Evolutionary conservation across 23 red algal species (phyloP).

Genomic region (Agarophyton chilense): DNA sequence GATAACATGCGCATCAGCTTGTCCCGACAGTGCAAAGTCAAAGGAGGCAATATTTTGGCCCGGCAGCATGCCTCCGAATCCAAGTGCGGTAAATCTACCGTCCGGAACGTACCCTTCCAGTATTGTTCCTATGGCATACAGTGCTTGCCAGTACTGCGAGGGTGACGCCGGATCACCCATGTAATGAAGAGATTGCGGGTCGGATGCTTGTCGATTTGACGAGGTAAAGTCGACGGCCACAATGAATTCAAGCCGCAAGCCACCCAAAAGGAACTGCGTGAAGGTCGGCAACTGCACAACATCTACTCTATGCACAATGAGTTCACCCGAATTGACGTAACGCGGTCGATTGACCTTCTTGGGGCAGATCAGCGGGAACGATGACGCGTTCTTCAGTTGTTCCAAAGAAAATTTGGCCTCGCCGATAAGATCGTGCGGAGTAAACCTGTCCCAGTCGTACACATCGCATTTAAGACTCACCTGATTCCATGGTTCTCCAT

Average conservation of each 20-base stretch:
- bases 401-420: slow-evolving; percentile 3
- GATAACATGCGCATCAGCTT: slow-evolving; percentile 34
- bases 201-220: slow-evolving; percentile 46
- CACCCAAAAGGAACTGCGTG: slow-evolving; percentile 66
- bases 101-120: slow-evolving; percentile 53
- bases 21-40: slow-evolving; percentile 77
- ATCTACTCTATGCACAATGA: slow-evolving; percentile 32
- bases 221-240: slow-evolving; percentile 86
- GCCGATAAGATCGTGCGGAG: slow-evolving; percentile 55
- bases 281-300: slow-evolving; percentile 52
- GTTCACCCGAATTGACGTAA: slow-evolving; percentile 58
- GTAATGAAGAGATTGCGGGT: slow-evolving; percentile 77
- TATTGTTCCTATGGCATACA: slow-evolving; percentile 65
- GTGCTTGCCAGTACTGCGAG: slow-evolving; percentile 71
- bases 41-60: slow-evolving; percentile 37
- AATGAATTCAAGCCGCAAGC: slow-evolving; percentile 66
- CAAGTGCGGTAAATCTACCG: slow-evolving; percentile 48
- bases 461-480: slow-evolving; percentile 12
- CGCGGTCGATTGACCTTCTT: slow-evolving; percentile 29
- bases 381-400: slow-evolving; percentile 8
- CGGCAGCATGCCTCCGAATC: slow-evolving; percentile 86
- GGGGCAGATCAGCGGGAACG: slow-evolving; percentile 53
- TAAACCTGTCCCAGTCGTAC: slow-evolving; percentile 47
- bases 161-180: slow-evolving; percentile 44
- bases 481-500: slow-evolving; percentile 4